These are phyloP conservation scores for Penicillium lagena DNA, from an alignment of 495 filamentous ascomycete species.

Conservation along the genomic window DNA sequence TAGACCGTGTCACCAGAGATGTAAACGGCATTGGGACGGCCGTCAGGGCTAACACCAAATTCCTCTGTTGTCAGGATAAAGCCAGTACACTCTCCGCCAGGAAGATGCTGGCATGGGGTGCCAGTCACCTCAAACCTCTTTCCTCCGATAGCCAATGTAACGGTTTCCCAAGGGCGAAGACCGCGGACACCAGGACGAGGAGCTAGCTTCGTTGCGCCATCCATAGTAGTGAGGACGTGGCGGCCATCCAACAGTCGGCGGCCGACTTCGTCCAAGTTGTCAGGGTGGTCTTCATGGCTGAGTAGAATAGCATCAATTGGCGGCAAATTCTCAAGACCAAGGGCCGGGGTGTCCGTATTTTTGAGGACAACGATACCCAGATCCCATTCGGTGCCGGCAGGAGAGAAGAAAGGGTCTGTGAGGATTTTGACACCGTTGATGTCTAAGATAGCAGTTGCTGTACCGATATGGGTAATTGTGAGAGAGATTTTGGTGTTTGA, in stretches of 20 bases:
- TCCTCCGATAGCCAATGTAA: conserved; percentile 13
- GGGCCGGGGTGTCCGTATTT: conserved; percentile 24
- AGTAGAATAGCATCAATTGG: conserved; percentile 46
- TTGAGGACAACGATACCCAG: conserved; percentile 22
- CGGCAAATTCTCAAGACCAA: conserved; percentile 33
- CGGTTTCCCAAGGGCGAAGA: conserved; percentile 24
- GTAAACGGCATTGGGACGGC: conserved; percentile 45
- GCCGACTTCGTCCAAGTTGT: conserved; percentile 43
- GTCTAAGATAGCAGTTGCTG: conserved; percentile 44
- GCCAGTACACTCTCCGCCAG: conserved; percentile 41
- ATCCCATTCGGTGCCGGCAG: conserved; percentile 32
- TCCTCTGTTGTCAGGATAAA: conserved; percentile 34
- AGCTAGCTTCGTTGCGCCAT: conserved; percentile 37
- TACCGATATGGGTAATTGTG: conserved; percentile 39
- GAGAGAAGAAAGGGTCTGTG: conserved; percentile 50
- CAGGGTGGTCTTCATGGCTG: conserved; percentile 50
- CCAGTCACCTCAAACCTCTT: conserved; percentile 25
- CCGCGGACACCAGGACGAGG: conserved; percentile 36
- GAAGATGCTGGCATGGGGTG: conserved; percentile 41
- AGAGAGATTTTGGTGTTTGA: too few species aligned
- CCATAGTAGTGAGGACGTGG: conserved; percentile 42
- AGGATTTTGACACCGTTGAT: conserved; percentile 42
- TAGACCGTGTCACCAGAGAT: conserved; percentile 52
- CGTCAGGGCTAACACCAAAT: conserved; percentile 32
- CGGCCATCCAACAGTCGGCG: conserved; percentile 41